Base-by-base conservation (phyloP, 164 flowering plant genomes). In the Umbilicus rupestris region DNA sequence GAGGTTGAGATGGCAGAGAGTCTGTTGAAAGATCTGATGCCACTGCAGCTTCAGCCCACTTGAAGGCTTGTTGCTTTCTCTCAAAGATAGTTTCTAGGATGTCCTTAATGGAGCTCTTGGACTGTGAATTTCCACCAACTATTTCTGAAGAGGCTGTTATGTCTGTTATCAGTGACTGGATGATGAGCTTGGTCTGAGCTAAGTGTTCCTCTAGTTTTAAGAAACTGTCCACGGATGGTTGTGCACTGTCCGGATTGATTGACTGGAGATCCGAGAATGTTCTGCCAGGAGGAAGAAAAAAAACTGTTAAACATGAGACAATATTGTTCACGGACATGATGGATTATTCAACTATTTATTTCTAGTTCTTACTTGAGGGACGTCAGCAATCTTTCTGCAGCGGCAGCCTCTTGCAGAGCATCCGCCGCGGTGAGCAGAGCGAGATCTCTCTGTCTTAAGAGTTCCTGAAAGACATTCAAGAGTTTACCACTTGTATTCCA, bases 371-470 rank as follows among this genome's bases (percentile, higher is more conserved):
- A 86, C 94, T 89, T 80, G 46, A 86, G 71, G 77, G 84, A 83
- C 67, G 76, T 78, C n/a, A 86, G 78, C 74, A 86, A 68, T 76
- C 83, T 78, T 49, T 88, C 88, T 9, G 84, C 75, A 39, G 82
- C 82, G 42, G 81, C 78, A 70, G 92, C 96, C 74, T 88, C 91
- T 74, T 83, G 85, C 76, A 88, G 75, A 70, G 91, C 87, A 69
- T 86, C 88, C 57, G 80, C 82, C 31, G 91, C 85, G 64, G 87
- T 82, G 67, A 65, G 74, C 66, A 84, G 37, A 42, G 88, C 89
- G 35, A 45, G 68, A 69, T 86, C 87, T 72, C 87, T 81, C 47
- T 84, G 83, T 66, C 69, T 79, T 35, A 72, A 35, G 14, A 86
- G 78, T 69, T 86, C 95, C 94, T 88, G 78, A 35, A 59, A n/a